Evolutionary conservation across 1,284 basidiomycete species (phyloP), one percentile per base, ranked within the genome.

Genomic region (Sporisorium graminicola): DNA sequence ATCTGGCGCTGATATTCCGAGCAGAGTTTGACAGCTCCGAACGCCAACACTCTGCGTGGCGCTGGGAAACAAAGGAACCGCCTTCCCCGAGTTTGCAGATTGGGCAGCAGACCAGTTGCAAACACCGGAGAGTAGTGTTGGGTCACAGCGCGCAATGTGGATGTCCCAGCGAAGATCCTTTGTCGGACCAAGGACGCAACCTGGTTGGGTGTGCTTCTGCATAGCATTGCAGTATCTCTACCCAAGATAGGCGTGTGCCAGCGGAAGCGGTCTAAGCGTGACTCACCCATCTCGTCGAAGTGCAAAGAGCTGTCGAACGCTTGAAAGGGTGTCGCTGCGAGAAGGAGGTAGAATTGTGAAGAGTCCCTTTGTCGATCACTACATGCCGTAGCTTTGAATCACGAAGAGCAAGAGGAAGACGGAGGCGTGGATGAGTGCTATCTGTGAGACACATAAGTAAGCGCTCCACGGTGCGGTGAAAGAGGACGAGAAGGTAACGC

Each of bases 1-100:
- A 37, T 13, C 10, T 24, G 24, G 31, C 18, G 31, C 31, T 47
- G 14, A 44, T 13, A 6, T 53, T 58, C 33, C 1, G 43, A 58
- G 56, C 63, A 65, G 63, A 65, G 58, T 57, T 61, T 57, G 65
- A 67, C 58, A 67, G 65, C 52, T 66, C 40, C 53, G 18, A 12
- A 42, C 43, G 42, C 40, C 50, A 52, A 42, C n/a, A 29, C 20
- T 24, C 46, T 26, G 57, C 40, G 33, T 47, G 58, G 26, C 26
- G 44, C 14, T 29, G 37, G 44, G 44, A 57, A n/a, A 57, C 55
- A 57, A 58, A 58, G 44, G 56, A 40, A 58, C 29, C 50, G 9
- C 14, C 29, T 10, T 40, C 37, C 37, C 37, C 6, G n/a, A 40
- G 4, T 40, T 4, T 40, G 37, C 37, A 40, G 2, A 2, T n/a